These are phyloP conservation scores for Penicillium tannophilum DNA, from an alignment of 495 filamentous ascomycete genomes.

Conservation along the genomic window DNA sequence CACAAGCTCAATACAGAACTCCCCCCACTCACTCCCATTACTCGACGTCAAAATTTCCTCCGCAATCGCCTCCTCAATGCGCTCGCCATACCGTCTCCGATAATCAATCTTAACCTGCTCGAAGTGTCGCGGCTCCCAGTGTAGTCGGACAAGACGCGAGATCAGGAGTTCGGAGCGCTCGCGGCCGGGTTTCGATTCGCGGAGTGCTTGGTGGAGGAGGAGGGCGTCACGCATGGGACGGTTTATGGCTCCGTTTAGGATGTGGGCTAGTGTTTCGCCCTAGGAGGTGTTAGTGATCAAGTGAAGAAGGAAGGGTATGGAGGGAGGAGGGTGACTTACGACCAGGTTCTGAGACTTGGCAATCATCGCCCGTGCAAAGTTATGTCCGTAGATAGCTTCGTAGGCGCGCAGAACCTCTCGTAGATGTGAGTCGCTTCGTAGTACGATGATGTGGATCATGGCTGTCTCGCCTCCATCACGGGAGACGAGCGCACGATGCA, in stretches of 20 bases:
- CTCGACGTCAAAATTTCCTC: constrained; percentile 47
- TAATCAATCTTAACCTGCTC: constrained; percentile 70
- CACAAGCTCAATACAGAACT: constrained; percentile 61
- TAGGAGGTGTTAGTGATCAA: constrained; percentile 33
- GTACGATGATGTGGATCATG: constrained; percentile 85
- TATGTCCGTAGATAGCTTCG: constrained; percentile 66
- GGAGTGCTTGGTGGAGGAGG: constrained; percentile 89
- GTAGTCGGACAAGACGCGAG: constrained; percentile 74
- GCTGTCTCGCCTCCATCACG: constrained; percentile 84
- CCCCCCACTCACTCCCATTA: constrained; percentile 52
- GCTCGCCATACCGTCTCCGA: constrained; percentile 67
- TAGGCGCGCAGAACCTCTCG: constrained; percentile 76
- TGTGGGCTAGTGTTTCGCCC: constrained; percentile 94
- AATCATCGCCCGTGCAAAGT: constrained; percentile 86
- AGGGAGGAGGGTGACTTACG: constrained; percentile 52
- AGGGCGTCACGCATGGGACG: constrained; percentile 91
- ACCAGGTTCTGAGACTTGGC: constrained; percentile 88
- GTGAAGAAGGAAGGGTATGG: background rate
- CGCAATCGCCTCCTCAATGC: constrained; percentile 63
- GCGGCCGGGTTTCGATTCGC: constrained; percentile 60
- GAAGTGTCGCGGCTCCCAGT: constrained; percentile 82
- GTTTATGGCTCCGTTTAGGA: constrained; percentile 96
- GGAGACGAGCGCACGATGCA: constrained; percentile 68
- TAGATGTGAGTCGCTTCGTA: constrained; percentile 77
- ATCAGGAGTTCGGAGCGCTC: constrained; percentile 82